Base-by-base conservation (phyloP, 2,329 filamentous ascomycete species). In the Neocatenulostroma microsporum region DNA sequence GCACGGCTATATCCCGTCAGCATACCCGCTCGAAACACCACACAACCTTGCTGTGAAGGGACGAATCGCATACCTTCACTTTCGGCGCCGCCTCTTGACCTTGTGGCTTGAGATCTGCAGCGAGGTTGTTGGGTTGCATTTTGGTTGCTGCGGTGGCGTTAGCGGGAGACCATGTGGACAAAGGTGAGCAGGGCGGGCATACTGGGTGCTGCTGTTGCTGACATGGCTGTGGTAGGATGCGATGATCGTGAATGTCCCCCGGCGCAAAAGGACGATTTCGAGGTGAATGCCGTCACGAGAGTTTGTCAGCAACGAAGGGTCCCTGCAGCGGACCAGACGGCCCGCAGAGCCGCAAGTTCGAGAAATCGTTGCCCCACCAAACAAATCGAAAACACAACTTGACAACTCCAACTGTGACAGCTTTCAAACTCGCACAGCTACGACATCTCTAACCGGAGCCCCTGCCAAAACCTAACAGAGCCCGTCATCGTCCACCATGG, bases 1-100 rank as follows among this genome's bases (percentile, higher is more conserved):
- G 75, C 91, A 96, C 28, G 89, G 89, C 86, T 95, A 55, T 27
- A 29, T 11, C 8, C 11, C 5, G n/a, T 20, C 6, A 23, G 20
- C 2, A 11, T 35, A n/a, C 8, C 24, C 11, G 23, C 19, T 20
- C 1, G 3, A 11, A 13, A 10, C 8, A 3, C 11, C 14, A 23
- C 20, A 13, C 23, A 3, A 15, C 13, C 12, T 13, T 2, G 21
- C 8, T 12, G 24, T 36, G 34, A 29, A 13, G 3, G 36, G 14
- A 28, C 17, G 6, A 14, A 5, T 21, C 20, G 21, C 44, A 36
- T 54, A 66, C 64, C 60, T 68, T 68, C 19, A 61, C 56, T 51
- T 68, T 69, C n/a, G 52, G 48, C 23, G 60, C 57, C 34, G 59
- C 55, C 37, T 61, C 61, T 20, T 30, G 24, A 36, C 46, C 49